Evolutionary conservation across 352 stramenopile genomes (phyloP).

Genomic region (Phytopythium sindhum): DNA sequence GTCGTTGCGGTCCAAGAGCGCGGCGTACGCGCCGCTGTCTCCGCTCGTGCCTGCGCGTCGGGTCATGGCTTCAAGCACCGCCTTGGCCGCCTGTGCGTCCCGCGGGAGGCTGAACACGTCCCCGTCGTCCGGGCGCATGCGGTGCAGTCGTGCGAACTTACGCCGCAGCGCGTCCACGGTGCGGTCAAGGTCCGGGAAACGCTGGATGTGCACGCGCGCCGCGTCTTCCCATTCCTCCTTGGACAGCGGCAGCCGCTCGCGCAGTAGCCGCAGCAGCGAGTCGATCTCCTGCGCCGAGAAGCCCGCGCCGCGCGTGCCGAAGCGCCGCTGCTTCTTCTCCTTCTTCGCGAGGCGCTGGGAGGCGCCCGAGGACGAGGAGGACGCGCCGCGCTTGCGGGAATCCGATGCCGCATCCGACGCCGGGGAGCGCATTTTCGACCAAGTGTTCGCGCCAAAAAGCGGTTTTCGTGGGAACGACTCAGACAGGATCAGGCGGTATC

Average conservation of each 20-base stretch:
- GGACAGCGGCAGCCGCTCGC: constrained; percentile 4
- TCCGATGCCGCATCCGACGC: neutral
- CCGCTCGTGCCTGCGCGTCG: neutral
- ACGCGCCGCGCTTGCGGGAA: constrained; percentile 7
- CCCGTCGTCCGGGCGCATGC: neutral
- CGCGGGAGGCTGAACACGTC: neutral
- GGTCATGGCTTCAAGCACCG: constrained; percentile 1
- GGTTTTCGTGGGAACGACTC: neutral
- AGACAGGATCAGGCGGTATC: neutral
- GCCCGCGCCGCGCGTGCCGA: constrained; percentile 3
- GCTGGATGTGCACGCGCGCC: constrained; percentile 1
- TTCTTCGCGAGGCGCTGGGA: neutral
- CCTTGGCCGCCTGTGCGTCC: constrained; percentile 1
- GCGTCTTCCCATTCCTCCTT: constrained; percentile 6
- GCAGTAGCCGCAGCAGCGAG: constrained; percentile 2
- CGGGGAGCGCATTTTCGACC: neutral
- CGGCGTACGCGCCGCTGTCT: neutral
- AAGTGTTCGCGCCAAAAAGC: neutral
- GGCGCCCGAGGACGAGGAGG: neutral
- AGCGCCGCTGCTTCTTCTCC: constrained; percentile 5
- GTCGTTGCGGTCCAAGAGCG: neutral
- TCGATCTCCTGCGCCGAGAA: constrained; percentile 7
- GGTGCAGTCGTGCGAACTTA: constrained; percentile 6
- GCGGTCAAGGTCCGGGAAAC: constrained; percentile 6
- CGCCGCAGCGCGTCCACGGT: constrained; percentile 8